Conservation (phyloP, 1,284 basidiomycete genomes). For the Tausonia pullulans region DNA sequence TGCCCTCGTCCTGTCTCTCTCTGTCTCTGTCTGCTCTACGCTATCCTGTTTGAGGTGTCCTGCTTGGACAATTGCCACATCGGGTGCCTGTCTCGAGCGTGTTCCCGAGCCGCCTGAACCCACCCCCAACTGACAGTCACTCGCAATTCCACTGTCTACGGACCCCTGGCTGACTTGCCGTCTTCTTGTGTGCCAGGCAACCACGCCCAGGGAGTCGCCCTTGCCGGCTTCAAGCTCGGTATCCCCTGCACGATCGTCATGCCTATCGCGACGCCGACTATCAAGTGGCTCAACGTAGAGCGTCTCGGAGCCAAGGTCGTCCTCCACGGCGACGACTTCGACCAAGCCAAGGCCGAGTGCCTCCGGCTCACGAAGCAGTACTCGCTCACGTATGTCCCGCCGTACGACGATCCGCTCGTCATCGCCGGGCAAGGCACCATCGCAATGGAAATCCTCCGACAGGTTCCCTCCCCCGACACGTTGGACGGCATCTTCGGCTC, state of each 20-base stretch:
- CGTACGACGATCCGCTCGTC: constrained; percentile 93
- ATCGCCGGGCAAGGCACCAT: constrained; percentile 96
- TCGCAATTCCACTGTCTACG: background rate
- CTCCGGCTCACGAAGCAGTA: constrained; percentile 65
- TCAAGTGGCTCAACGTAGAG: constrained; percentile 91
- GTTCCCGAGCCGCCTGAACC: too few relatives aligned
- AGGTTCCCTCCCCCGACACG: constrained; percentile 57
- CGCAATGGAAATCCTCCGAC: constrained; percentile 87
- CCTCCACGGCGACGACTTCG: constrained; percentile 84
- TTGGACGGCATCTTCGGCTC: constrained; percentile 82
- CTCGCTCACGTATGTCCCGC: constrained; percentile 83
- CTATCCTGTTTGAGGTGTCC: too few relatives aligned
- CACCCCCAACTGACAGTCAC: too few relatives aligned
- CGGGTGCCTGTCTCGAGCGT: too few relatives aligned
- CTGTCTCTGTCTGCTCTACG: too few relatives aligned
- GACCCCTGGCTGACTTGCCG: background rate
- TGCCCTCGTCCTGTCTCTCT: too few relatives aligned
- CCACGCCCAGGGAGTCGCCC: constrained; percentile 95
- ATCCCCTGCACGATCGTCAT: constrained; percentile 98
- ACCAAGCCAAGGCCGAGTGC: constrained; percentile 93
- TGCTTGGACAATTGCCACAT: too few relatives aligned
- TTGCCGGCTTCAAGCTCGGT: constrained; percentile 72
- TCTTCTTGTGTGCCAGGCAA: constrained; percentile 52
- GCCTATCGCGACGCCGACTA: constrained; percentile 88
- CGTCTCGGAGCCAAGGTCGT: constrained; percentile 90